These are phyloP conservation scores for Neofusicoccum ribis DNA, from an alignment of 2,329 filamentous ascomycete genomes.

Conservation along the genomic window DNA sequence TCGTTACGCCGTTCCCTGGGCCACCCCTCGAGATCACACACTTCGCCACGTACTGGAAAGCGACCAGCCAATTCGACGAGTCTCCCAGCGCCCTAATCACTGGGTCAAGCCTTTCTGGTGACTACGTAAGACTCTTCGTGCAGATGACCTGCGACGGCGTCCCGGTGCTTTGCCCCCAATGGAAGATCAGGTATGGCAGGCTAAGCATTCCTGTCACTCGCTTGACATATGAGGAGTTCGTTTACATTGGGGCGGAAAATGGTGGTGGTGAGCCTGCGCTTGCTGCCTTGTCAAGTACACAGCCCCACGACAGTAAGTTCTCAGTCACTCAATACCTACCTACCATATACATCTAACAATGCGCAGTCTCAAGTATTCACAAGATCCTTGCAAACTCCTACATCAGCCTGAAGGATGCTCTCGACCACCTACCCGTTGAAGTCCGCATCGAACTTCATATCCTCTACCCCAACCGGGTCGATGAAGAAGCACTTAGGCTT, in stretches of 20 bases:
- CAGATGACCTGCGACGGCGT: conserved; percentile 87
- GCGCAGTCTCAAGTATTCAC: conserved; percentile 60
- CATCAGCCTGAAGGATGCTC: conserved; percentile 74
- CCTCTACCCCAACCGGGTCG: conserved; percentile 75
- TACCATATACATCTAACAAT: not conserved
- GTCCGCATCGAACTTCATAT: conserved; percentile 93
- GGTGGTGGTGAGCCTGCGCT: conserved; percentile 29
- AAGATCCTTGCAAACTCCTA: conserved; percentile 73
- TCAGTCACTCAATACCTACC: too few relatives aligned
- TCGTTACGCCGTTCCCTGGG: conserved; percentile 93
- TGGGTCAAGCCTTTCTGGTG: conserved; percentile 91
- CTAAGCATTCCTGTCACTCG: conserved; percentile 81
- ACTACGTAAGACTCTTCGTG: conserved; percentile 88
- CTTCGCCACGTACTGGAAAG: conserved; percentile 99
- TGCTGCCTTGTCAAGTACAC: conserved; percentile 30
- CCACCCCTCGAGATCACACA: conserved; percentile 94
- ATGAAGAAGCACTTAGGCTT: conserved; percentile 70
- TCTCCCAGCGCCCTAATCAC: conserved; percentile 86
- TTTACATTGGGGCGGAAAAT: conserved; percentile 44
- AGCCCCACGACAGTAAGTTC: conserved; percentile 28
- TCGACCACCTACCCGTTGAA: conserved; percentile 71
- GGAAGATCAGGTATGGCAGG: conserved; percentile 73
- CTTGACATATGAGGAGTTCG: conserved; percentile 73
- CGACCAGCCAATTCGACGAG: conserved; percentile 87
- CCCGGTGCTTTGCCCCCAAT: conserved; percentile 83